Evolutionary conservation across 192 early-diverging fungal species (phyloP), one percentile per base, ranked within the genome.

Genomic region (Geosiphon pyriformis): DNA sequence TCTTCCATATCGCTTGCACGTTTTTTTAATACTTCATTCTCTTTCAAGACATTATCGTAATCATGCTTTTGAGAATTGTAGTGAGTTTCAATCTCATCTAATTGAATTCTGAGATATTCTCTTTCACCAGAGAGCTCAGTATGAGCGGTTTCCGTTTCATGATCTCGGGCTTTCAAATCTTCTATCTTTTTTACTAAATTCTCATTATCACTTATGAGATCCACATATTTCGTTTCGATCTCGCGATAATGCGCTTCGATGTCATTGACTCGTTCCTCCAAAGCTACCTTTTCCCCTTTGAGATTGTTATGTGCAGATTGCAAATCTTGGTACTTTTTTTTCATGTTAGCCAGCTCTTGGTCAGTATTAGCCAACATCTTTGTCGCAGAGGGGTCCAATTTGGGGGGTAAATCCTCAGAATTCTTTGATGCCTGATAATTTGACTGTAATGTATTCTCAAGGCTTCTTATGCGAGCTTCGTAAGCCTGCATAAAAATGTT

Each of bases 401-500:
- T 22, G 25, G 34, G n/a, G 22, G 29, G 4, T 2, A 51, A 1
- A n/a, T n/a, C n/a, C 23, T 8, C 11, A 25, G 52, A 23, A 35
- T 20, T 34, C 33, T 37, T 65, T 15, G 63, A 52, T n/a, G 73
- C 65, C 10, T 71, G 63, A 42, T 71, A 75, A 55, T 72, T 72
- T 47, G 65, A 68, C 25, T 80, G 74, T 18, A 80, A 49, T 22
- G 59, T 69, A 18, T 74, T 76, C 33, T 80, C 78, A 0, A 80
- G 70, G 4, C 61, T 59, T 32, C 69, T 70, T 33, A 80, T 80
- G 42, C 78, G 73, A 12, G 65, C 30, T 53, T 80, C 75, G n/a
- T 72, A 77, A 1, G 71, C 72, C 65, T 77, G 70, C 57, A 69
- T 71, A 42, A 23, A 18, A 42, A 61, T 25, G 8, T 22, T 33